Percentiles rank a stretch among this genome's conserved stretches.
Evolutionary conservation across 1,284 basidiomycete genomes (phyloP).

Genomic region (Apiotrichum siamense): DNA sequence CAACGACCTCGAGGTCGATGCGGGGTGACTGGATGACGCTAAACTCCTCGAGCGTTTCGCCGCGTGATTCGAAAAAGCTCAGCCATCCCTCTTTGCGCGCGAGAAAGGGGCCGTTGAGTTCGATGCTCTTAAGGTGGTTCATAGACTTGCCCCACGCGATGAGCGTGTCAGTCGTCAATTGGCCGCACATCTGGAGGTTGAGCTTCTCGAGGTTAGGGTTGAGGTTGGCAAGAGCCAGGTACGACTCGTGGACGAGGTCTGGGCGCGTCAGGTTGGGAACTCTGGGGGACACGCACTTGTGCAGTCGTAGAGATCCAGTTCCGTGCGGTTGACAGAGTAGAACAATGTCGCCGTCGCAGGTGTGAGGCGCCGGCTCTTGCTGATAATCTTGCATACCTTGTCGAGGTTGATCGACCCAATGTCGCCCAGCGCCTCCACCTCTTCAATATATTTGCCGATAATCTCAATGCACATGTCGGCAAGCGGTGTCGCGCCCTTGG

Average conservation of each 20-base stretch:
- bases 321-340: slow-evolving; percentile 64
- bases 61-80: slow-evolving; percentile 62
- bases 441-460: slow-evolving; percentile 77
- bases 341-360: slow-evolving; percentile 73
- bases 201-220: slow-evolving; percentile 73
- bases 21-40: slow-evolving; percentile 80
- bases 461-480: slow-evolving; percentile 77
- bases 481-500: slow-evolving; percentile 59
- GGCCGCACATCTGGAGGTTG: slow-evolving; percentile 81
- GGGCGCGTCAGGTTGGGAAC: slow-evolving; percentile 4
- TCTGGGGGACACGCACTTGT: slow-evolving; percentile 60
- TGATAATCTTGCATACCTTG: slow-evolving; percentile 74
- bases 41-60: slow-evolving; percentile 62
- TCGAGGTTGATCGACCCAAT: slow-evolving; percentile 75
- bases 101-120: slow-evolving; percentile 84
- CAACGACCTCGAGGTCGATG: slow-evolving; percentile 69
- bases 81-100: slow-evolving; percentile 72
- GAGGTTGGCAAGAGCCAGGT: slow-evolving; percentile 63
- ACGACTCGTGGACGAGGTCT: slow-evolving; percentile 65
- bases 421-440: slow-evolving; percentile 83
- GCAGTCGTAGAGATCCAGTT: slow-evolving; percentile 78
- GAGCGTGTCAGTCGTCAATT: slow-evolving; percentile 66
- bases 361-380: slow-evolving; percentile 78
- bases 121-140: slow-evolving; percentile 61
- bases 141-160: slow-evolving; percentile 61